A percentile compares a stretch with the other conserved stretches of the same genome.
phyloP scores from a whole-genome alignment of 225 moss, liverwort and hornwort genomes.

The Bryum argenteum region DNA sequence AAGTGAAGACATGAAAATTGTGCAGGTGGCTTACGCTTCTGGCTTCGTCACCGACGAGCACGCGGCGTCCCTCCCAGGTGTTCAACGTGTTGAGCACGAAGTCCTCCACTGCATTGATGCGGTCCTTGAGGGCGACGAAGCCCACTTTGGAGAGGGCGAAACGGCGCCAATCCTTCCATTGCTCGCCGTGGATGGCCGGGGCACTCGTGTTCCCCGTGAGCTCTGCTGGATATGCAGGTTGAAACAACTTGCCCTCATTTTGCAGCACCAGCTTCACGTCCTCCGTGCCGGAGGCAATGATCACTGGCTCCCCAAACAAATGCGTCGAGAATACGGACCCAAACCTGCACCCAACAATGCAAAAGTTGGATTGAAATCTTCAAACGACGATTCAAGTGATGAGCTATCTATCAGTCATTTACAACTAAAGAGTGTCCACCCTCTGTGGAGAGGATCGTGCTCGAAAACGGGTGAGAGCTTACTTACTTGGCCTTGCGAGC shows the following conservation, averaged over 20 bases:
- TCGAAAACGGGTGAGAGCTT: not conserved
- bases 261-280: slow-evolving; percentile 49
- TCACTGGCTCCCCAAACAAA: slow-evolving; percentile 36
- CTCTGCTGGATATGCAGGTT: slow-evolving; percentile 32
- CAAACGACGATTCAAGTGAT: too few relatives aligned
- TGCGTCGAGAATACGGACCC: slow-evolving; percentile 37
- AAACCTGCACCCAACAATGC: slow-evolving; percentile 17
- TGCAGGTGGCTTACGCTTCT: slow-evolving; percentile 25
- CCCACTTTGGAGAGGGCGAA: slow-evolving; percentile 46
- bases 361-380: too few relatives aligned
- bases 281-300: slow-evolving; percentile 35
- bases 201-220: slow-evolving; percentile 38
- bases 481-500: slow-evolving; percentile 43
- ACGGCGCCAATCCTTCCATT: slow-evolving; percentile 43
- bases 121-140: slow-evolving; percentile 39
- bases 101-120: slow-evolving; percentile 40
- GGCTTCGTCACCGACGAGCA: slow-evolving; percentile 38
- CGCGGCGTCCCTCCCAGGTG: slow-evolving; percentile 35
- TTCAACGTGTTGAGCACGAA: slow-evolving; percentile 33
- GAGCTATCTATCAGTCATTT: too few relatives aligned
- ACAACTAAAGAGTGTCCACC: too few relatives aligned
- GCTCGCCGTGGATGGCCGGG: slow-evolving; percentile 40
- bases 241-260: slow-evolving; percentile 37
- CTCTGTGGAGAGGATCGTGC: not conserved
- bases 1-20: too few relatives aligned